These are phyloP conservation scores for Saccharomycopsis sp. DNA, from an alignment of 805 yeast genomes.

Conservation along the genomic window DNA sequence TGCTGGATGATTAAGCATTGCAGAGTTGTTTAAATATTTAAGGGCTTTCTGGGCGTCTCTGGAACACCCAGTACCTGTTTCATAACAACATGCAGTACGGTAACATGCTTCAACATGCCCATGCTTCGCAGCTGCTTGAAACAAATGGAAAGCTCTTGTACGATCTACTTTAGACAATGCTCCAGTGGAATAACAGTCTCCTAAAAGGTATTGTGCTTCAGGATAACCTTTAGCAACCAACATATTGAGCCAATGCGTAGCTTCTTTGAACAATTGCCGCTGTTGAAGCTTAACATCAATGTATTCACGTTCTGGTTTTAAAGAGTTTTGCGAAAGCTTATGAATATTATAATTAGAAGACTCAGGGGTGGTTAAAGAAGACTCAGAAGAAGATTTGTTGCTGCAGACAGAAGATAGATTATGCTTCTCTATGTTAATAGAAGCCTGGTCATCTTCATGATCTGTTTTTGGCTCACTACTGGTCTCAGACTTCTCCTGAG, in stretches of 20 bases:
- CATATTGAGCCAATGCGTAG: conserved; percentile 57
- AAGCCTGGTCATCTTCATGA: neutral
- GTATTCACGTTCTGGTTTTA: conserved; percentile 1
- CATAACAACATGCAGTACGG: conserved; percentile 84
- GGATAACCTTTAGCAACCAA: conserved; percentile 75
- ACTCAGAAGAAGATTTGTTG: neutral
- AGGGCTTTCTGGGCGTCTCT: conserved; percentile 81
- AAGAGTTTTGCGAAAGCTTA: neutral
- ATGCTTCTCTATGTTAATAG: neutral
- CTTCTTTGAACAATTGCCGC: conserved; percentile 65
- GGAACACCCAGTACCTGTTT: conserved; percentile 88
- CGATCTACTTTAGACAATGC: conserved; percentile 74
- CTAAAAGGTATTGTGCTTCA: conserved; percentile 88
- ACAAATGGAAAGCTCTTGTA: conserved; percentile 65
- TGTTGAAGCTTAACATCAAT: conserved; percentile 3
- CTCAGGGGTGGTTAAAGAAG: neutral
- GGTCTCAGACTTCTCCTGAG: neutral
- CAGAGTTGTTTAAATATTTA: conserved; percentile 77
- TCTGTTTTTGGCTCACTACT: neutral
- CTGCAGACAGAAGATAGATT: neutral
- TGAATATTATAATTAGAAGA: neutral
- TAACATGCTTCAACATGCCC: conserved; percentile 89
- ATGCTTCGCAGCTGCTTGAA: conserved; percentile 87
- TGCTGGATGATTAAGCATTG: conserved; percentile 88
- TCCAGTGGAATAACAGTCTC: conserved; percentile 80